Evolutionary conservation across 2,329 filamentous ascomycete genomes (phyloP).

Genomic region (Ophiostoma piceae): DNA sequence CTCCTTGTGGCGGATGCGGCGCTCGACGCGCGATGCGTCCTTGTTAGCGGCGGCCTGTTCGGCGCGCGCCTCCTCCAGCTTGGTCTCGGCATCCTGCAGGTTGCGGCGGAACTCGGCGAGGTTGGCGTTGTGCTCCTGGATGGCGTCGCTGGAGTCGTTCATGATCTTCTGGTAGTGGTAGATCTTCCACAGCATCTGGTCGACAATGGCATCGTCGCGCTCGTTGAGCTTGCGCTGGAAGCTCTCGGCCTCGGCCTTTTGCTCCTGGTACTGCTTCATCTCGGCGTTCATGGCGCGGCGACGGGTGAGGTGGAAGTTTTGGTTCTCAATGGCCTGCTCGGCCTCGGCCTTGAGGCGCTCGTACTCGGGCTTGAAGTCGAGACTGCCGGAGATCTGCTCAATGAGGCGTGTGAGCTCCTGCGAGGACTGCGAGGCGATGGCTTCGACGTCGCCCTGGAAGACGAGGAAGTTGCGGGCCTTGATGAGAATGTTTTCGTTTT

Average conservation of each 20-base stretch:
- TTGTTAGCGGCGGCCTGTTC: slow-evolving; percentile 74
- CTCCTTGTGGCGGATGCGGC: slow-evolving; percentile 77
- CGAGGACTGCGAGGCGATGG: slow-evolving; percentile 90
- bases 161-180: slow-evolving; percentile 93
- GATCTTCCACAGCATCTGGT: slow-evolving; percentile 92
- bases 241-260: slow-evolving; percentile 91
- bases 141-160: slow-evolving; percentile 83
- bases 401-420: slow-evolving; percentile 90
- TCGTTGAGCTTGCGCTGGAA: slow-evolving; percentile 89
- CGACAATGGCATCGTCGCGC: slow-evolving; percentile 83
- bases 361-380: slow-evolving; percentile 92
- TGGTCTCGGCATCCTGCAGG: slow-evolving; percentile 75
- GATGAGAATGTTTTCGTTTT: slow-evolving; percentile 93
- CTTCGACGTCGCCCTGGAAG: slow-evolving; percentile 96
- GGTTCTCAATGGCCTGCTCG: slow-evolving; percentile 81
- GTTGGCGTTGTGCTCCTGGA: slow-evolving; percentile 90
- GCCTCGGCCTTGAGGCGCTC: slow-evolving; percentile 81
- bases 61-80: slow-evolving; percentile 73
- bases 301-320: slow-evolving; percentile 80
- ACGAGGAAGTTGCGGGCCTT: slow-evolving; percentile 97
- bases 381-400: slow-evolving; percentile 93
- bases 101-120: slow-evolving; percentile 87
- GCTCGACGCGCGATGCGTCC: slow-evolving; percentile 74
- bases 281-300: slow-evolving; percentile 94
- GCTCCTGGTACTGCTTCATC: slow-evolving; percentile 95